Evolutionary conservation across 2,329 filamentous ascomycete species (phyloP), one percentile per base, ranked within the genome.

Genomic region (Phaeoacremonium minimum): DNA sequence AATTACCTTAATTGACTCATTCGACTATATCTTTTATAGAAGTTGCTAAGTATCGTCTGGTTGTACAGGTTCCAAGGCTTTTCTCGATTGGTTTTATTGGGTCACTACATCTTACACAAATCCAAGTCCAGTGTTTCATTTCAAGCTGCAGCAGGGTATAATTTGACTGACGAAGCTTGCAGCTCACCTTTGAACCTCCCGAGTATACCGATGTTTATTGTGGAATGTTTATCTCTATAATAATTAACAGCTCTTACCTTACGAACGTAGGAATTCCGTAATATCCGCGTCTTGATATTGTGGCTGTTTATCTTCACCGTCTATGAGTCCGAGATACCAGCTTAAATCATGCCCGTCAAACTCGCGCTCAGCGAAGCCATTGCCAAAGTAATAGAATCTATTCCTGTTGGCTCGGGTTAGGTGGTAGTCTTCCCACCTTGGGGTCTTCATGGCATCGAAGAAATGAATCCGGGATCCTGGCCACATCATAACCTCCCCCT

Each of bases 401-500:
- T 55, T 52, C 6, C 33, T 35, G n/a, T 45, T 47, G 5, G 43
- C 42, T 18, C 49, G 41, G 17, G 40, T 45, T 6, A 51, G 34
- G 7, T 49, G 37, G n/a, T 44, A 54, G 22, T 54, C 50, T 29
- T 55, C 51, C 50, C 49, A 53, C 5, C 50, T 42, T 6, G 52
- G 52, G 2, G 42, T 43, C 29, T 42, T 39, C 20, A 54, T 38
- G 1, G 47, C 45, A 43, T 55, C 47, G 4, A 54, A 48, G 39
- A 48, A 51, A 32, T 54, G 49, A 20, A 53, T 45, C 1, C 46
- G 40, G 5, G 45, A 50, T 5, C 52, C 49, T 2, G 50, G 49
- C 47, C 48, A 55, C 44, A 51, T 48, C 43, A 49, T 51, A 2
- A 46, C 42, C 33, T 50, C 46, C 9, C 48, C 45, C 16, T 49